Evolutionary conservation across 768 basidiomycete species (phyloP), one percentile per base, ranked within the genome.

Genomic region (Lyophyllum shimeji): DNA sequence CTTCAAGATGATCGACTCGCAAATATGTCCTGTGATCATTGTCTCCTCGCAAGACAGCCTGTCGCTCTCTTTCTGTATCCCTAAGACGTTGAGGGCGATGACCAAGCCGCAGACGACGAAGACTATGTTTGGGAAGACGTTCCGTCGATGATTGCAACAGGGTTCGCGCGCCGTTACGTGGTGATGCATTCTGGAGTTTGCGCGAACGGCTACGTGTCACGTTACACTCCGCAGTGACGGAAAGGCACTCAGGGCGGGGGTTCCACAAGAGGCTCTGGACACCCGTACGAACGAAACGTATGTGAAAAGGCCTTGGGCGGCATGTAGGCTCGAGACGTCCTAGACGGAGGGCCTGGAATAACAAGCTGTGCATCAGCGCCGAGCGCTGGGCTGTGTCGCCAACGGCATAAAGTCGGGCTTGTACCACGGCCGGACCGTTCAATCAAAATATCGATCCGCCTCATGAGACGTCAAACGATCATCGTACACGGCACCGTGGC

Each of bases 371-470:
- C 27, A 2, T 25, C 15, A 15, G 25, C 27, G 7, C n/a, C 23
- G n/a, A 15, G 25, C 27, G 7, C n/a, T 13, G n/a, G 25, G 25
- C 15, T 47, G 46, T 29, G 25, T 46, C 18, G 7, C 34, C 34
- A 37, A 23, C 25, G 45, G 45, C 23, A 46, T 46, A 17, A 24
- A 9, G 27, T 24, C 15, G n/a, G 46, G 46, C 46, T 4, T 29
- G 18, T 31, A 47, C 46, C 46, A 47, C 46, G 46, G 27, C n/a
- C 46, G 25, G 18, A 27, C 27, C 18, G 46, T 47, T 29, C 46
- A 47, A 20, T 47, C 46, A 27, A 47, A 47, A 12, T 29, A 47
- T 13, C 46, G 46, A 47, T 47, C 46, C 18, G 46, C 46, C n/a
- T 33, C 46, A 12, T 47, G n/a, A 29, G 46, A 29, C 7, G 46